A percentile compares a stretch with the other conserved stretches of the same genome.
phyloP scores from a whole-genome alignment of 345 rosid species.

The Heritiera littoralis region DNA sequence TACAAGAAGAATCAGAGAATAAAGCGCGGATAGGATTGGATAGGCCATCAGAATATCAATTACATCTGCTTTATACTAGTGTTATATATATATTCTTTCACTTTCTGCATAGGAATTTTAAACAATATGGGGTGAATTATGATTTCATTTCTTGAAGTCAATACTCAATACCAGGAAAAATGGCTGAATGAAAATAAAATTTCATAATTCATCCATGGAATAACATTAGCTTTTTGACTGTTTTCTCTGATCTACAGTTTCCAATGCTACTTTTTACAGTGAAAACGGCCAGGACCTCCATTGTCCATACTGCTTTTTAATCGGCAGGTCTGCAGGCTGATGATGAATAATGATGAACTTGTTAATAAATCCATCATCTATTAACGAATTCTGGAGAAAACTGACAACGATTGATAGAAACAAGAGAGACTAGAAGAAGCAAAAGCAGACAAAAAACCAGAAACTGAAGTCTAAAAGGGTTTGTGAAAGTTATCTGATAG shows the following conservation, averaged over 20 bases:
- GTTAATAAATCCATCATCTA: not conserved
- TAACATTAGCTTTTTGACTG: not conserved
- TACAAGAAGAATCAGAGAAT: not conserved
- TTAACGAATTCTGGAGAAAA: not conserved
- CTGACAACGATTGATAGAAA: not conserved
- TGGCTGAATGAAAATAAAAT: not conserved
- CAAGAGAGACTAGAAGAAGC: not conserved
- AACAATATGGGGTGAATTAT: not conserved
- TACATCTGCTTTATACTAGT: not conserved
- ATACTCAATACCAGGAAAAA: not conserved
- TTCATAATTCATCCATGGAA: not conserved
- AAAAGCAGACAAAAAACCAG: not conserved
- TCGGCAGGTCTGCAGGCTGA: not conserved
- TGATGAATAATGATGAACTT: not conserved
- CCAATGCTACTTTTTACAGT: no score
- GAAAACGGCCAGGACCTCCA: no score
- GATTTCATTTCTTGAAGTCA: conserved; percentile 5
- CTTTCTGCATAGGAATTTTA: not conserved
- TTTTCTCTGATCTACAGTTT: not conserved
- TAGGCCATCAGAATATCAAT: not conserved
- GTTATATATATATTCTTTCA: not conserved
- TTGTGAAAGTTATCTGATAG: not conserved
- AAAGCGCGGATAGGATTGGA: not conserved
- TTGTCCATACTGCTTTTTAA: not conserved
- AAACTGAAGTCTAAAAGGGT: not conserved